Base-by-base conservation (phyloP, 2,329 filamentous ascomycete genomes). In the Arthrobotrys conoides region DNA sequence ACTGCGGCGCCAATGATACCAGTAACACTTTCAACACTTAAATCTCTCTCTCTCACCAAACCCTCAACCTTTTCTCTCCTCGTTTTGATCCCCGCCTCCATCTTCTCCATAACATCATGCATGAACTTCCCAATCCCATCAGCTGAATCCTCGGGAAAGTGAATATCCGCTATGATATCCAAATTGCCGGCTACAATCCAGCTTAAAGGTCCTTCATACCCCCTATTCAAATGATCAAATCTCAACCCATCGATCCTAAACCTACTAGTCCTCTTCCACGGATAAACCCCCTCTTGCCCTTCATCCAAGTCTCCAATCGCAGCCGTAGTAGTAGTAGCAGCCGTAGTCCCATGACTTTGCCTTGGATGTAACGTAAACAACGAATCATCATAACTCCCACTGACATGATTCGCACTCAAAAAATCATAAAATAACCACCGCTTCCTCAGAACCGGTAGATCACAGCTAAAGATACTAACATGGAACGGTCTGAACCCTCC, bases 351-450 rank as follows among this genome's bases (percentile, higher is more conserved):
- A 83, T 97, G 94, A 4, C 93, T 91, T 84, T 98, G 96, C 18
- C 94, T 90, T 3, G 95, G 96, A 84, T 99, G 96, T 57, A 99
- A 97, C 0, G 94, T 98, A 84, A 99, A 99, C 1, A 99, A 88
- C 0, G 96, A 98, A 70, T 96, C 93, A 83, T 99, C 96, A 82
- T 93, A 97, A 0, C 94, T 96, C 0, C 96, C 96, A 12, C 93
- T 97, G 90, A 98, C 97, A 84, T 96, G 95, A 83, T 93, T 97
- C 18, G 96, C 96, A 0, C 93, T 96, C 30, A 99, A 86, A 81
- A 99, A 96, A 84, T 99, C 96, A 86, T 99, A 99, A 84, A 98
- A 97, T 0, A 99, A 88, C 92, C 94, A 99, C 83, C 97, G 95
- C 83, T 97, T 98, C 66, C 96, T 90, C 57, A 99, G 86, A 82